phyloP scores from a whole-genome alignment of 495 filamentous ascomycete species.

The Elasticomyces elasticus region DNA sequence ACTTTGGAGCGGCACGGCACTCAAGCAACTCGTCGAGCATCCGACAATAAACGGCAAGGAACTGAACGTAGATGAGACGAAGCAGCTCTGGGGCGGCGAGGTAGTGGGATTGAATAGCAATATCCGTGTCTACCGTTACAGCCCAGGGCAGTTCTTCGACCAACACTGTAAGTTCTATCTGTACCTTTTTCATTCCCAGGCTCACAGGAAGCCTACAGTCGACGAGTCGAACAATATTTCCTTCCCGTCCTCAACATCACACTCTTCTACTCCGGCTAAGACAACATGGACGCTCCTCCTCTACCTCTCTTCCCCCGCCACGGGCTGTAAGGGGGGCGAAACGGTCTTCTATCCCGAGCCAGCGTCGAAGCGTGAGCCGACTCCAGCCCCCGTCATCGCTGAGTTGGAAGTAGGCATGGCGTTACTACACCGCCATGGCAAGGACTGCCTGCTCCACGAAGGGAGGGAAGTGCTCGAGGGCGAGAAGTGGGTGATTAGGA shows the following conservation, averaged over 20 bases:
- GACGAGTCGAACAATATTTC: slow-evolving; percentile 67
- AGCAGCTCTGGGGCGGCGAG: slow-evolving; percentile 64
- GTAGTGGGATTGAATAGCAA: slow-evolving; percentile 81
- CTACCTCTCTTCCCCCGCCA: slow-evolving; percentile 63
- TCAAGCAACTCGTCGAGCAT: slow-evolving; percentile 30
- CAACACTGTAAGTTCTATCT: slow-evolving; percentile 56
- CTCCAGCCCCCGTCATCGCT: slow-evolving; percentile 45
- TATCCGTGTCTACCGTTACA: slow-evolving; percentile 87
- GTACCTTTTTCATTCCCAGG: neutral
- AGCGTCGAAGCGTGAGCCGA: slow-evolving; percentile 41
- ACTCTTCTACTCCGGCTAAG: slow-evolving; percentile 43
- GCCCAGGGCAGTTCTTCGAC: slow-evolving; percentile 77
- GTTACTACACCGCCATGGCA: slow-evolving; percentile 79
- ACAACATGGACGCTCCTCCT: slow-evolving; percentile 91
- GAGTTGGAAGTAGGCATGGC: slow-evolving; percentile 71
- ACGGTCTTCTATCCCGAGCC: slow-evolving; percentile 81
- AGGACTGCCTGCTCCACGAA: slow-evolving; percentile 84
- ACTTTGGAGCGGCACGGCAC: slow-evolving; percentile 41
- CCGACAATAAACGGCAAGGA: slow-evolving; percentile 15
- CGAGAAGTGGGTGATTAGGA: slow-evolving; percentile 89
- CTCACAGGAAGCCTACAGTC: slow-evolving; percentile 38
- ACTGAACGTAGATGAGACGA: slow-evolving; percentile 26
- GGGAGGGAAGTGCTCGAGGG: slow-evolving; percentile 66
- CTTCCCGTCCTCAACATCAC: slow-evolving; percentile 37
- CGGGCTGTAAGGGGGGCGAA: slow-evolving; percentile 69